Conservation (phyloP, 148 eudicot genomes). For the Vaccinium myrtillus region DNA sequence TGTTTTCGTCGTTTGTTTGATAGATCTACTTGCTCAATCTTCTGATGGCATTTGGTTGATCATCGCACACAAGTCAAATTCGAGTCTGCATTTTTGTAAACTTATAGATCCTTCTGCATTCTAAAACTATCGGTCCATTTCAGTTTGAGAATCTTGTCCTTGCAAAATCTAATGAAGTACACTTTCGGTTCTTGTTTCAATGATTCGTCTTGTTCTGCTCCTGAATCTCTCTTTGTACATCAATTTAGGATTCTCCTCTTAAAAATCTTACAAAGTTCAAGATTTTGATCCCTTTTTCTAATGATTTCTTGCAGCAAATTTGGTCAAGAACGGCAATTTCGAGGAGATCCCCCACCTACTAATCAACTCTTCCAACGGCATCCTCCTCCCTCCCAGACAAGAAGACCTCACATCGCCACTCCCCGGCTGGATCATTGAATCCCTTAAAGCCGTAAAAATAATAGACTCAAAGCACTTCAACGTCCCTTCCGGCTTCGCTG, state of each 20-base stretch:
- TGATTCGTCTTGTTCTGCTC: not conserved
- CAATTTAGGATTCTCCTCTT: too few relatives aligned
- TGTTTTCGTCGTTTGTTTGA: not conserved
- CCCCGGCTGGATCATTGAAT: slow-evolving; percentile 58
- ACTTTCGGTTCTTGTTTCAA: not conserved
- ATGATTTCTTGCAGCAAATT: not conserved
- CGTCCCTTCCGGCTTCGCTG: not conserved
- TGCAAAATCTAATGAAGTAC: not conserved
- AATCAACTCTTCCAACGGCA: slow-evolving; percentile 45
- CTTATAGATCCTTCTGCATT: not conserved
- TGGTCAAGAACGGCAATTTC: not conserved
- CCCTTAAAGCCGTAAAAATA: slow-evolving; percentile 50
- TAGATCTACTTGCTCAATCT: not conserved
- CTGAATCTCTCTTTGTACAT: not conserved
- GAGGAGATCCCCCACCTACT: slow-evolving; percentile 10
- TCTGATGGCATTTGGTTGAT: not conserved
- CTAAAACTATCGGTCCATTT: not conserved
- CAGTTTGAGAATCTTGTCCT: not conserved
- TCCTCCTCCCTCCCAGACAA: slow-evolving; percentile 52
- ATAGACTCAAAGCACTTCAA: slow-evolving; percentile 27
- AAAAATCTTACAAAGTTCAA: not conserved
- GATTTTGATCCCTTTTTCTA: not conserved
- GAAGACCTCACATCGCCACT: slow-evolving; percentile 52
- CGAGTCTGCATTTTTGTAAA: not conserved
- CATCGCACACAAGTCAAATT: not conserved